Evolutionary conservation across 176 grass and related monocot species (phyloP).

Genomic region (Bromus sterilis): DNA sequence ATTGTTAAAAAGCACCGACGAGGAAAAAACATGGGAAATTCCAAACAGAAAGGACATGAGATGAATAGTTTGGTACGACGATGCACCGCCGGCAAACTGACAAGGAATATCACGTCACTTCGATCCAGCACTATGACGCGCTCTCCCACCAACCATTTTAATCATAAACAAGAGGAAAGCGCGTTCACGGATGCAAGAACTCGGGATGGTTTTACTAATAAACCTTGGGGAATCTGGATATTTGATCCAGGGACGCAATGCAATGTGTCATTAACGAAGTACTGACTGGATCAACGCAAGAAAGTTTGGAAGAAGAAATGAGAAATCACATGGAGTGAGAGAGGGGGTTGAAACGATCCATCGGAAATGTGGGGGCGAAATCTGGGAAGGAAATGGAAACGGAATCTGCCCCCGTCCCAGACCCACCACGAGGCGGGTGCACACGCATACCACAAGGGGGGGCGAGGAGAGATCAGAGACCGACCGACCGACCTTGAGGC

Average conservation of each 20-base stretch:
- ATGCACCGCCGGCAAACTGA: not conserved
- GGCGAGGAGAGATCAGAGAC: not conserved
- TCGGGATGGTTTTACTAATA: not conserved
- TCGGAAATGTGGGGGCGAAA: not conserved
- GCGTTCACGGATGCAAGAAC: constrained; percentile 3
- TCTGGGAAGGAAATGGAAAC: not conserved
- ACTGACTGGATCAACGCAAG: not conserved
- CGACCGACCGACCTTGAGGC: constrained; percentile 26
- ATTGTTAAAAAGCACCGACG: not conserved
- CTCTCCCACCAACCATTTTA: constrained; percentile 34
- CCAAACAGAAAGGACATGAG: not conserved
- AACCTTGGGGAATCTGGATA: not conserved
- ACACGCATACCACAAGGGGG: not conserved
- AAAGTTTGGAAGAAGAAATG: not conserved
- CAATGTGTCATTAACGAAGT: not conserved
- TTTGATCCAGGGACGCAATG: constrained; percentile 15
- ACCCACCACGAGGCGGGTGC: not conserved
- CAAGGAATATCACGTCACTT: constrained; percentile 32
- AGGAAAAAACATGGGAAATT: not conserved
- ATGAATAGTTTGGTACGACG: not conserved
- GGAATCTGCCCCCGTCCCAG: not conserved
- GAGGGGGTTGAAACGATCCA: not conserved
- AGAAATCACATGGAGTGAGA: not conserved
- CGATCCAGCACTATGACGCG: constrained; percentile 37
- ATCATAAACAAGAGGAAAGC: not conserved